Evolutionary conservation across 768 basidiomycete genomes (phyloP).

Genomic region (Podaxis pistillaris): DNA sequence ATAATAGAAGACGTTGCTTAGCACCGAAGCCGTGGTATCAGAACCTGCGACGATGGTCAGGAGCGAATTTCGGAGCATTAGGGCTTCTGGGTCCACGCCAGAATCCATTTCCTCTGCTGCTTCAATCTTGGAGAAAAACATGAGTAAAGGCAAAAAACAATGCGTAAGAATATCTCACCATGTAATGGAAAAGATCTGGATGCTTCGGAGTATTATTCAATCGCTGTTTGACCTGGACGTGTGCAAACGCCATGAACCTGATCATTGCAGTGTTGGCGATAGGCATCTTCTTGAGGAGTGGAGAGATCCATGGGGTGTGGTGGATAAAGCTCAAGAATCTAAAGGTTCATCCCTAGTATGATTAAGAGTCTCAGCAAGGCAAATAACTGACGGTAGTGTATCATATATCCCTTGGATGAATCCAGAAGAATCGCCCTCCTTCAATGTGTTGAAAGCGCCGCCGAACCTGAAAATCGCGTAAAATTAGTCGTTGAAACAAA

Average conservation of each 20-base stretch:
- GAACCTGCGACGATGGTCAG: constrained; percentile 33
- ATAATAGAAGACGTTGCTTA: constrained; percentile 26
- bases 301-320: constrained; percentile 11
- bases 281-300: constrained; percentile 2
- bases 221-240: constrained; percentile 19
- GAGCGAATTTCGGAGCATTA: constrained; percentile 22
- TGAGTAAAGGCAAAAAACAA: neutral
- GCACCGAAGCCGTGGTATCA: constrained; percentile 27
- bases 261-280: neutral
- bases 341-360: neutral
- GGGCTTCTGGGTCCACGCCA: constrained; percentile 6
- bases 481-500: neutral
- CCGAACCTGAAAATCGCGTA: constrained; percentile 23
- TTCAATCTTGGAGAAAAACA: constrained; percentile 14
- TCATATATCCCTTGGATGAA: constrained; percentile 21
- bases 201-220: constrained; percentile 14
- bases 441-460: constrained; percentile 25
- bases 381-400: constrained; percentile 22
- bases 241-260: constrained; percentile 3
- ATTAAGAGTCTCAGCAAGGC: neutral
- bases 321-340: constrained; percentile 19
- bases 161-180: constrained; percentile 19
- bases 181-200: constrained; percentile 28
- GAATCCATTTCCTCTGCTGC: constrained; percentile 14
- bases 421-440: constrained; percentile 26